phyloP scores from a whole-genome alignment of 768 basidiomycete genomes.

The Mycena rebaudengoi region DNA sequence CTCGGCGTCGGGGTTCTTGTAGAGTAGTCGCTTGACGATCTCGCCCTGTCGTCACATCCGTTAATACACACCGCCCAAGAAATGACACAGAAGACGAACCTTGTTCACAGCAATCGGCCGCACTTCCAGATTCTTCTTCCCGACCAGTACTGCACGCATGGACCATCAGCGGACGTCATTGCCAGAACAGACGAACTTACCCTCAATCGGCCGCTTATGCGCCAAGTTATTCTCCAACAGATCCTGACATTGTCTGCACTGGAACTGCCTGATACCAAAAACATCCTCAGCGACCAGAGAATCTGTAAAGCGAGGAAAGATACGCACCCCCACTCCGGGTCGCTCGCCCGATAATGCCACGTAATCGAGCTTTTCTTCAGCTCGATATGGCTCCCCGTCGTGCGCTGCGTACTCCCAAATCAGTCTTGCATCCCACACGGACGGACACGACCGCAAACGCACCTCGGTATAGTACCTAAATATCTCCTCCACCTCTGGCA shows the following conservation, averaged over 20 bases:
- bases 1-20: conserved; percentile 92
- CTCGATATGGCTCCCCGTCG: conserved; percentile 96
- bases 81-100: conserved; percentile 40
- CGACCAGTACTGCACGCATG: conserved; percentile 75
- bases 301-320: not conserved
- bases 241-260: conserved; percentile 97
- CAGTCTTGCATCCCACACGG: not conserved
- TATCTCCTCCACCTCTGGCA: conserved; percentile 93
- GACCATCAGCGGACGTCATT: not conserved
- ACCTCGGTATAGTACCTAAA: conserved; percentile 97
- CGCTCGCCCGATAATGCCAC: conserved; percentile 94
- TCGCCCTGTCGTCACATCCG: conserved; percentile 66
- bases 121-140: conserved; percentile 99
- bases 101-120: conserved; percentile 96
- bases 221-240: conserved; percentile 93
- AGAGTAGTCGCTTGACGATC: conserved; percentile 94
- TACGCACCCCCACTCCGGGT: conserved; percentile 95
- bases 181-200: conserved; percentile 44
- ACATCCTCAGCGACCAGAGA: not conserved
- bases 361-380: conserved; percentile 97
- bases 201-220: conserved; percentile 94
- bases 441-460: conserved; percentile 29
- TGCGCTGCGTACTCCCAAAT: conserved; percentile 59
- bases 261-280: conserved; percentile 68
- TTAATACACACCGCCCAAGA: not conserved